Evolutionary conservation across 176 grass and related monocot genomes (phyloP), one percentile per base, ranked within the genome.

Genomic region (Secale cereale): DNA sequence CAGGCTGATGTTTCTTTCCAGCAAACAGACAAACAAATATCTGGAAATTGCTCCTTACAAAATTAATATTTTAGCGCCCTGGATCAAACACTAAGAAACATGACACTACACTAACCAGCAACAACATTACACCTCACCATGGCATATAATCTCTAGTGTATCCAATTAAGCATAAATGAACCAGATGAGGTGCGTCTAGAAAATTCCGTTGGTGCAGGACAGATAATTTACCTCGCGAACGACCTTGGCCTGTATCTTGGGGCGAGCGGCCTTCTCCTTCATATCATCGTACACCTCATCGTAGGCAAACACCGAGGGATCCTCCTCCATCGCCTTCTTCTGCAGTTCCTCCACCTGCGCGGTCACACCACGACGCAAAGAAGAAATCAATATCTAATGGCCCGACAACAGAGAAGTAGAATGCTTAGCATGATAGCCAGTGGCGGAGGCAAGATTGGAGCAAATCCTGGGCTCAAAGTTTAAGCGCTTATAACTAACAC

Each of bases 201-300:
- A 82, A 78, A 13, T 12, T 19, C 19, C 27, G 75, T 17, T 28
- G 19, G 30, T 40, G 23, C 57, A 56, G 23, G 63, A 82, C 9
- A 48, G 48, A 61, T 37, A 35, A 28, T 76, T 61, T 61, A 95
- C 93, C 93, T 96, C 85, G 70, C 93, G 89, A 48, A 94, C 89
- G 2, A 84, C 81, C 66, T 81, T 81, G 32, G 84, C 93, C 78
- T 98, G 91, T 43, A 91, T 92, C 83, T 98, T 98, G 43, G 97
- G 97, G 56, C 87, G 86, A 40, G 83, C 88, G 10, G 88, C 77
- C 81, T 96, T 92, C 88, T 96, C 90, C 79, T 98, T 98, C 97
- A 96, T 98, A 16, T 92, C 91, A 37, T 98, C 93, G 35, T 95
- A 98, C 28, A 95, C 89, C 26, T 92, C 96, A 28, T 98, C 96